Percentiles rank a stretch among this genome's conserved stretches.
Evolutionary conservation across 2,329 filamentous ascomycete species (phyloP).

Genomic region (Cadophora sp.): DNA sequence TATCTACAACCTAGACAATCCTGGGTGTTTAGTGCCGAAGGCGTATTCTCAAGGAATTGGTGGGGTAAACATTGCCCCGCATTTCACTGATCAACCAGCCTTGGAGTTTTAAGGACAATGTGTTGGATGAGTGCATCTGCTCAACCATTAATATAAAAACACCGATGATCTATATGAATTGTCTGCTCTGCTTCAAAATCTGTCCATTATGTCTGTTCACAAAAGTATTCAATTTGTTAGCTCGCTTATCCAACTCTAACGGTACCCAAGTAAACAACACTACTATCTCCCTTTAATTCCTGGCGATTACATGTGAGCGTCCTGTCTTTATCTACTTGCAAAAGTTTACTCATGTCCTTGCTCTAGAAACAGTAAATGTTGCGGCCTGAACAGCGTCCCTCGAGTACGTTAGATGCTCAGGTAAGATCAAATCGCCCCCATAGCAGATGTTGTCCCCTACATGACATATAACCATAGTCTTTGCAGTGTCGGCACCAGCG

Average conservation of each 20-base stretch:
- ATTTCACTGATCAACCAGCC: too few relatives aligned
- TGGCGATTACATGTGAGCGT: too few relatives aligned
- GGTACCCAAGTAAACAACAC: neutral
- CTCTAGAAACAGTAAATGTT: constrained; percentile 22
- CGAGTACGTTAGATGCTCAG: constrained; percentile 31
- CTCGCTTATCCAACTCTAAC: neutral
- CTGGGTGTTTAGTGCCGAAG: too few relatives aligned
- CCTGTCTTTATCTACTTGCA: neutral
- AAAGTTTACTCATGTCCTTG: neutral
- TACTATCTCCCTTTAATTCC: neutral
- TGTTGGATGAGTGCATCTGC: too few relatives aligned
- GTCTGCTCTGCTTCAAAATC: too few relatives aligned
- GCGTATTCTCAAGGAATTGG: too few relatives aligned
- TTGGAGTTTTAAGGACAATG: too few relatives aligned
- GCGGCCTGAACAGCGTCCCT: constrained; percentile 22
- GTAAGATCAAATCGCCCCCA: constrained; percentile 29
- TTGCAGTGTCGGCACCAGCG: constrained; percentile 23
- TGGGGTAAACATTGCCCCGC: too few relatives aligned
- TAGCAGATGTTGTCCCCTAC: constrained; percentile 38
- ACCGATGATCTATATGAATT: too few relatives aligned
- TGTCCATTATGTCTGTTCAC: too few relatives aligned
- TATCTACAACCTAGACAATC: too few relatives aligned
- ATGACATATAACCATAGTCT: constrained; percentile 37
- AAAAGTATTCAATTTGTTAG: neutral
- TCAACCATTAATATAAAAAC: too few relatives aligned